Percentiles rank a stretch among this genome's conserved stretches.
These are phyloP conservation scores for Marchantia paleacea DNA, from an alignment of 225 moss, liverwort and hornwort species.

Conservation along the genomic window DNA sequence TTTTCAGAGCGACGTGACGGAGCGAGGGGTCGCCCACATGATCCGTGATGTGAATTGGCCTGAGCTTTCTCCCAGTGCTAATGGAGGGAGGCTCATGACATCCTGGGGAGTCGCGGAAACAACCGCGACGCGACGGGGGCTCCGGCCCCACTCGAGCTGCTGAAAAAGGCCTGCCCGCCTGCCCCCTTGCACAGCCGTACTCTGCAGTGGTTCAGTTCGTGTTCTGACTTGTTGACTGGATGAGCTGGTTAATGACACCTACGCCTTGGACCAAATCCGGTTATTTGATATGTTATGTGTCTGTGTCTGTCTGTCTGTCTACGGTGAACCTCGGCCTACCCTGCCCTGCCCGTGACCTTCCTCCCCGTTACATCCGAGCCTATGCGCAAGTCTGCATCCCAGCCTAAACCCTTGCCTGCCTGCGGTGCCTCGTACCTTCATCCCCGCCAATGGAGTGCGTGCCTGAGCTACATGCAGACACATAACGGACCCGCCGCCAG, in stretches of 20 bases:
- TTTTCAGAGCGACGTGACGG: no score
- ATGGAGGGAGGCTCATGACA: no score
- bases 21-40: no score
- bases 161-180: no score
- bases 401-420: background rate
- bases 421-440: background rate
- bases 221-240: no score
- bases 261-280: background rate
- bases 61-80: no score
- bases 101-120: no score
- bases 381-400: background rate
- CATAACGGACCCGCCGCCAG: conserved; percentile 12
- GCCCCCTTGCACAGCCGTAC: no score
- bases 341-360: background rate
- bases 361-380: background rate
- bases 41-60: no score
- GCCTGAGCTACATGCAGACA: conserved; percentile 6
- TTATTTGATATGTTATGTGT: background rate
- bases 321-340: background rate
- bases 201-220: no score
- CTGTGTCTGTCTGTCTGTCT: background rate
- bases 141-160: no score
- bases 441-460: background rate
- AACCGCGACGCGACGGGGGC: no score
- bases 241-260: background rate